Base-by-base conservation (phyloP, 2,329 filamentous ascomycete genomes). In the Claviceps sp. region DNA sequence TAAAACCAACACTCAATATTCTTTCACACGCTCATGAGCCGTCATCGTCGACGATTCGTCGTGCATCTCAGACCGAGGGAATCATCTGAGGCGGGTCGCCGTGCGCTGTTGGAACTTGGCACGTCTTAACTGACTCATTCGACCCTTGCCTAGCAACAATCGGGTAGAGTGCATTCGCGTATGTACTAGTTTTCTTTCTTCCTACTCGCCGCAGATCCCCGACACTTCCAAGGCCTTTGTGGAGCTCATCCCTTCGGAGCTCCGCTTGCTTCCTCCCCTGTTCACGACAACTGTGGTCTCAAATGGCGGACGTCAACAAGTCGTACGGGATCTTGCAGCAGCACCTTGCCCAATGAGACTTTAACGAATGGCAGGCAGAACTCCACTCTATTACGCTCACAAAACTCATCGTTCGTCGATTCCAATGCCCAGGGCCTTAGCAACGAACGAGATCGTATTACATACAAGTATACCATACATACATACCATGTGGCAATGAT, bases 41-140 rank as follows among this genome's bases (percentile, higher is more conserved):
- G 26, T 30, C 8, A 30, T 22, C 22, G 1, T 18, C 18, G 18
- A 18, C 18, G 18, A 18, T 18, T 30, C 41, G 41, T 20, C 9
- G 13, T 24, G 20, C 22, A 26, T 30, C 8, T 16, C 43, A 2
- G 43, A 11, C 16, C 16, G 16, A 30, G 37, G 54, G 48, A 44
- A 41, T 49, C 43, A 41, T 49, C 43, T 41, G 43, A 51, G 48
- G 56, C 49, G 53, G 49, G 47, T 40, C 38, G 38, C 38, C 24
- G 16, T 51, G 50, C 47, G 36, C 22, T 44, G 34, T 54, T 57
- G 57, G 56, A 56, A 58, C 56, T 55, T 56, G n/a, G n/a, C 42
- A 49, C 55, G 56, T 43, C 22, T 24, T 24, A 26, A 58, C 49
- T 55, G 54, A 54, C 55, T 54, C 54, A 48, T 43, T 43, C 36